phyloP scores from a whole-genome alignment of 176 grass and related monocot species.

The Oryza meyeriana region DNA sequence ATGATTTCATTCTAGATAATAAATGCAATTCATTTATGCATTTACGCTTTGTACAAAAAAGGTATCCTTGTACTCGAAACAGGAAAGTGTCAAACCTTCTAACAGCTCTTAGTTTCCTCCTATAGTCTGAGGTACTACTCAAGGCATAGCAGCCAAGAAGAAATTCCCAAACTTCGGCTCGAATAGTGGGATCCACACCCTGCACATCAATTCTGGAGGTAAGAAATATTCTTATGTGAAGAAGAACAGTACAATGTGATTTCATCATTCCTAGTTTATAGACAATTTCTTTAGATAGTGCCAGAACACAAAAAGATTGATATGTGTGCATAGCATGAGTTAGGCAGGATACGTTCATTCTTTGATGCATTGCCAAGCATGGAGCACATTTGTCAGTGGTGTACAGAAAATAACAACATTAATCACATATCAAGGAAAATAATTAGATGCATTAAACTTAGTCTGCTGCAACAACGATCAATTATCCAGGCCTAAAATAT shows the following conservation, averaged over 20 bases:
- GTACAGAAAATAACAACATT: neutral
- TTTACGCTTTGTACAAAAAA: neutral
- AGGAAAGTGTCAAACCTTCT: constrained; percentile 62
- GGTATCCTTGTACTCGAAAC: neutral
- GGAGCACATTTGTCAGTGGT: neutral
- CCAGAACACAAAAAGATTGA: neutral
- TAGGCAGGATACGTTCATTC: neutral
- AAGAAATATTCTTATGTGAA: constrained; percentile 13
- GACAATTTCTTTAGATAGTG: neutral
- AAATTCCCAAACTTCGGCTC: constrained; percentile 96
- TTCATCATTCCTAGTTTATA: neutral
- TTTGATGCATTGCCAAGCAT: neutral
- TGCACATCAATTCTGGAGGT: constrained; percentile 33
- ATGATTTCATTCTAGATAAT: constrained; percentile 13
- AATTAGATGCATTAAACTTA: neutral
- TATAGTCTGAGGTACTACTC: constrained; percentile 73
- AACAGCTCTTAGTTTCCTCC: constrained; percentile 67
- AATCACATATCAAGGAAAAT: neutral
- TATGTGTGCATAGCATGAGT: neutral
- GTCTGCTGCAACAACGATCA: neutral
- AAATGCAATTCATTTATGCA: neutral
- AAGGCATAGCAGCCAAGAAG: constrained; percentile 94
- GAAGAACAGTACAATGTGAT: neutral
- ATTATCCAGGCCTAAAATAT: neutral
- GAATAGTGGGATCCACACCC: constrained; percentile 91